Base-by-base conservation (phyloP, 768 basidiomycete species). In the Tephrocybe sp. region DNA sequence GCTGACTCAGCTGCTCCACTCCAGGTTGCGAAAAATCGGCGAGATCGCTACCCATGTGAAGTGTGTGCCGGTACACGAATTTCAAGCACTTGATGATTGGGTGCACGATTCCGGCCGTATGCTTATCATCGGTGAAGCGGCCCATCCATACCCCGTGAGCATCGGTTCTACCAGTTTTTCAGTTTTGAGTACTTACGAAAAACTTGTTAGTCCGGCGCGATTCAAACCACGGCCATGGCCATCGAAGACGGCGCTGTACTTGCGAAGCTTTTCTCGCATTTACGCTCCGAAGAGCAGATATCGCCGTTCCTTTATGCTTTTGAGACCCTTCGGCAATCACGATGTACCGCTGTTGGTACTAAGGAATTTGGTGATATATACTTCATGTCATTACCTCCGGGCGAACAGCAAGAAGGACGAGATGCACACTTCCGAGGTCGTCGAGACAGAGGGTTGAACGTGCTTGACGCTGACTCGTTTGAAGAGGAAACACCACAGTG, bases 221-320 rank as follows among this genome's bases (percentile, higher is more conserved):
- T 75, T 20, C 81, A 85, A 58, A 68, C 70, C 6, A 68, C 64
- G 2, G 75, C 74, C 4, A 76, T 84, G 62, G 71, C 75, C 1
- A 61, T 86, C n/a, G 85, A 86, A 64, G 85, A 85, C 55, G 80
- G 79, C 1, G 81, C 80, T 10, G 76, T 82, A 20, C 69, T 86
- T 18, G 84, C 77, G 6, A 77, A 76, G 51, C 71, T 86, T 6
- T 85, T 86, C 68, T 78, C 80, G 3, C 80, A 80, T 55, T 67
- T 85, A 7, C 67, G 65, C 23, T 61, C 62, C 6, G 58, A 65
- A 36, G 74, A 78, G n/a, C 83, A 85, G 55, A 77, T 85, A 54
- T 59, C 65, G 0, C 65, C 65, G 3, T 76, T 85, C 60, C 68
- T 84, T 23, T 63, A 69, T 46, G 83, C 82, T 2, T 78, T 80